Evolutionary conservation across 352 stramenopile species (phyloP), one percentile per base, ranked within the genome.

Genomic region (Phytophthora crassamura): DNA sequence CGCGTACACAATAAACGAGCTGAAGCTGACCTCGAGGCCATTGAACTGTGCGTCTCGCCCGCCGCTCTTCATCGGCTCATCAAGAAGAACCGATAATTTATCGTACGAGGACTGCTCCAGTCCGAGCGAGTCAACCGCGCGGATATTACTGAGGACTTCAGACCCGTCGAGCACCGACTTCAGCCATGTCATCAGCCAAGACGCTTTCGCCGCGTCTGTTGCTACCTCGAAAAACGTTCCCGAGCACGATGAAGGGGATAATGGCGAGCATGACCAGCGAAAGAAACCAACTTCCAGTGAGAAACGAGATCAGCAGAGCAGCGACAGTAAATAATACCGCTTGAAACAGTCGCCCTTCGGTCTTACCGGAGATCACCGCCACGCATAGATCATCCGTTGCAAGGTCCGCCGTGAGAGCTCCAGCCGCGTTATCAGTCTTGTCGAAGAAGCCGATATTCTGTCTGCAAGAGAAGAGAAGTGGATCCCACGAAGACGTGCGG

Each of bases 371-470:
- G 32, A 88, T 59, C 7, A 80, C 45, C 5, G 75, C 71, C 15
- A 86, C 67, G n/a, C 76, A 72, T 4, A 84, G 65, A 0, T 75
- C 70, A 47, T 91, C 66, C 30, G 81, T 84, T 7, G 84, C 62
- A 8, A 90, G 78, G 5, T 78, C 75, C 15, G 90, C 84, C 4
- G 94, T 84, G 5, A 93, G 57, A 10, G 87, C 83, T 15, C 88
- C 88, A 2, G 82, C 78, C 1, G 73, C 77, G 52, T 96, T 69
- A 5, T 74, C 39, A 16, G 69, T 72, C 4, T 77, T 59, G 54
- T 96, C 88, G 49, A 95, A 94, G 50, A 88, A 96, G 4, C 56
- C 84, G 38, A 94, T 75, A 35, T 80, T 68, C 33, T 86, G 77
- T 10, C 69, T 64, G 12, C 74, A 75, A 86, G 50, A 1, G 76